Evolutionary conservation across 192 early-diverging fungal species (phyloP).

Genomic region (Mortierella claussenii): DNA sequence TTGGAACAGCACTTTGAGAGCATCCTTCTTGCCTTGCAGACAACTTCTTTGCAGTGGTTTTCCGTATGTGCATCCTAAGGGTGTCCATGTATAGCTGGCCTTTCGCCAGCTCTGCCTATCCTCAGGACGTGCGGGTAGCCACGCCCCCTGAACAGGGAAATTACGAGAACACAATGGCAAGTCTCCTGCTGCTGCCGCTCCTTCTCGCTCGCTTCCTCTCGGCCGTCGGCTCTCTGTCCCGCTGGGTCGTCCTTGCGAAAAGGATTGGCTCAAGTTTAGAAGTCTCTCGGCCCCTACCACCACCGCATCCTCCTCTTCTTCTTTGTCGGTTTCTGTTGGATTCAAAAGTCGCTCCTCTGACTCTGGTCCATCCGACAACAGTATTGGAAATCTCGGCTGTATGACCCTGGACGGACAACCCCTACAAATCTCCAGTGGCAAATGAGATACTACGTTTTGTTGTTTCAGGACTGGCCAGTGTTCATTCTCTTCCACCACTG

Average conservation of each 20-base stretch:
- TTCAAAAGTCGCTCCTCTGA: background rate
- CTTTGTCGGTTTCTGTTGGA: no score
- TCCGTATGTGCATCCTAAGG: conserved; percentile 23
- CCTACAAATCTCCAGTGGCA: conserved; percentile 30
- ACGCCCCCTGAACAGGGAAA: conserved; percentile 25
- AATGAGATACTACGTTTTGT: conserved; percentile 11
- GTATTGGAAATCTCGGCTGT: conserved; percentile 9
- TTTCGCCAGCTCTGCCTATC: conserved; percentile 35
- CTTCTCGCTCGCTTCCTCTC: no score
- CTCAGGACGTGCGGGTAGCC: conserved; percentile 36
- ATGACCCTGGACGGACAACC: conserved; percentile 24
- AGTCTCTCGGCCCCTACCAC: no score
- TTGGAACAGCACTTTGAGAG: conserved; percentile 26
- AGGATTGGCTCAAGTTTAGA: background rate
- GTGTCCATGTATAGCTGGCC: conserved; percentile 44
- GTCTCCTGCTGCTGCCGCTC: background rate
- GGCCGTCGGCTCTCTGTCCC: no score
- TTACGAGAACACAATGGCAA: conserved; percentile 30
- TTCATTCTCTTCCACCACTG: conserved; percentile 12
- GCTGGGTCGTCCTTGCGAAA: background rate
- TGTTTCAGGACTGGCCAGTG: conserved; percentile 19
- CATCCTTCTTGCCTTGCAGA: conserved; percentile 6
- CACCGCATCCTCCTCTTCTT: no score
- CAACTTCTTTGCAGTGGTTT: conserved; percentile 20
- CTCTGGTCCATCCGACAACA: background rate